phyloP scores from a whole-genome alignment of 805 yeast species.

The Zygosaccharomyces bailii region DNA sequence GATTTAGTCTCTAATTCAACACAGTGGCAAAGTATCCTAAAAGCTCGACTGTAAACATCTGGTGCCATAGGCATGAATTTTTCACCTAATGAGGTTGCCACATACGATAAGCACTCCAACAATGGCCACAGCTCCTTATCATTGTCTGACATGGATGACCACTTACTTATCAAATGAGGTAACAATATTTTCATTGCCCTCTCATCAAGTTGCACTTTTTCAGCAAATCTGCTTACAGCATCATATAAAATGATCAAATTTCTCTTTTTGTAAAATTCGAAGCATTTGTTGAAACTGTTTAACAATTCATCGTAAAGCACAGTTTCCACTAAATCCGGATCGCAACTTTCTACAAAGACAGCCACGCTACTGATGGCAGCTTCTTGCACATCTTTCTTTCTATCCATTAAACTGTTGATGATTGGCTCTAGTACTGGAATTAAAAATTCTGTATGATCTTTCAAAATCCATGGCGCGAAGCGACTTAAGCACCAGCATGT shows the following conservation, averaged over 20 bases:
- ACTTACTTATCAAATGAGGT: constrained; percentile 78
- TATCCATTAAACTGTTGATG: constrained; percentile 71
- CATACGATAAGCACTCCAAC: constrained; percentile 86
- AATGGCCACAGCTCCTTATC: constrained; percentile 89
- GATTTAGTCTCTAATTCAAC: constrained; percentile 63
- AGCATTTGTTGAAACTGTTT: constrained; percentile 68
- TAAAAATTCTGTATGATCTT: constrained; percentile 66
- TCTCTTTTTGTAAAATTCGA: constrained; percentile 72
- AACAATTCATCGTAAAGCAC: constrained; percentile 61
- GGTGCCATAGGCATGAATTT: constrained; percentile 84
- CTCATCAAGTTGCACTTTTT: constrained; percentile 58
- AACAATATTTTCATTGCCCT: constrained; percentile 58
- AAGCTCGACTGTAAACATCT: constrained; percentile 77
- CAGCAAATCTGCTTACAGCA: constrained; percentile 85
- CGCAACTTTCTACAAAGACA: constrained; percentile 74
- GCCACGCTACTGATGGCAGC: constrained; percentile 88
- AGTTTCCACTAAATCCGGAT: constrained; percentile 55
- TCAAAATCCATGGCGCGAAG: constrained; percentile 76
- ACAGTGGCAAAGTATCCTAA: constrained; percentile 63
- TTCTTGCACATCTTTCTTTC: constrained; percentile 90
- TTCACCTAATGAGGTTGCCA: constrained; percentile 84
- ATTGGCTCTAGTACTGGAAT: constrained; percentile 76
- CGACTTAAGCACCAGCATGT: constrained; percentile 95
- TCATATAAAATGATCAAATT: constrained; percentile 82
- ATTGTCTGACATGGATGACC: constrained; percentile 72